Conservation (phyloP, 2,329 filamentous ascomycete genomes). For the Penicillium hesseltinei region DNA sequence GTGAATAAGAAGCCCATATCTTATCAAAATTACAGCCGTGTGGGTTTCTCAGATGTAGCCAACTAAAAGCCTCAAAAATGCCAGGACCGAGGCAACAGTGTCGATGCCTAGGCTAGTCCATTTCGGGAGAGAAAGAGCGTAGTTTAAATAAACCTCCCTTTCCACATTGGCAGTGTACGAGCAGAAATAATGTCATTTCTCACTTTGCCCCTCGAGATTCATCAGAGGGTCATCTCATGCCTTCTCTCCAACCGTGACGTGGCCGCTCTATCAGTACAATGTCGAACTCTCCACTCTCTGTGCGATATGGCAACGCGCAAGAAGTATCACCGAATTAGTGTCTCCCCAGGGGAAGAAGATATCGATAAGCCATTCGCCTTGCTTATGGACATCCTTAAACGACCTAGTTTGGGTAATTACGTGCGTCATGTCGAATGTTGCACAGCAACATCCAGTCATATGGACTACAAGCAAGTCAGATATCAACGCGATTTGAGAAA, state of each 20-base stretch:
- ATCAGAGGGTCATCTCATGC: conserved; percentile 7
- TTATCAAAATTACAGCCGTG: no score
- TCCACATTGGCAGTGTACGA: not conserved
- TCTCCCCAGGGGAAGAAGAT: not conserved
- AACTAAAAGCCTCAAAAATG: not conserved
- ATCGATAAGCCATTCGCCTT: conserved; percentile 16
- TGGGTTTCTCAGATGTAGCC: not conserved
- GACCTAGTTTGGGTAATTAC: conserved; percentile 18
- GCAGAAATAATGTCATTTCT: not conserved
- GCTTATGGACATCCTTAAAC: conserved; percentile 20
- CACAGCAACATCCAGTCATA: not conserved
- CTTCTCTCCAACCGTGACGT: conserved; percentile 15
- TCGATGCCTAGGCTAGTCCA: conserved; percentile 1
- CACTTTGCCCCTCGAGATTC: conserved; percentile 2
- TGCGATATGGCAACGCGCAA: conserved; percentile 18
- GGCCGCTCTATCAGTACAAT: conserved; percentile 15
- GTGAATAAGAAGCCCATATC: not conserved
- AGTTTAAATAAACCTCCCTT: not conserved
- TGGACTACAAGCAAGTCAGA: not conserved
- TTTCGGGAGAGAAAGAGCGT: not conserved
- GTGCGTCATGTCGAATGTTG: conserved; percentile 18
- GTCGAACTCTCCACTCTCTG: conserved; percentile 10
- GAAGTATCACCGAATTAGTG: conserved; percentile 9
- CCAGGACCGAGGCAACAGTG: not conserved
- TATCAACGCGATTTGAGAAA: conserved; percentile 9